Conservation (phyloP, 441 rosid species). For the Eutrema salsugineum region DNA sequence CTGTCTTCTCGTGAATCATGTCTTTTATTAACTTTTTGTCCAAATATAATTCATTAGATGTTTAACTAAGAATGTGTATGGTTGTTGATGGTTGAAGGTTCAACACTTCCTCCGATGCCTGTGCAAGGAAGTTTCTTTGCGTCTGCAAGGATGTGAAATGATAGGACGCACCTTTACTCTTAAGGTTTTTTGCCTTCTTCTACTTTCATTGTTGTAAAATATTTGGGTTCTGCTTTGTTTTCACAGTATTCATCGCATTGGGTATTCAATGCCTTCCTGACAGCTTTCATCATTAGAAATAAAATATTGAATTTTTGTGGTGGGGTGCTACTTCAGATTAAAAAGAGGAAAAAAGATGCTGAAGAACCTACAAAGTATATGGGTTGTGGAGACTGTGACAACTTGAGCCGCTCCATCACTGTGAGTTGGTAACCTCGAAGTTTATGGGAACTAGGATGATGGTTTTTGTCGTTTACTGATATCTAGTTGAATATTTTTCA, state of each 20-base stretch:
- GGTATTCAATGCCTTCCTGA: constrained; percentile 1
- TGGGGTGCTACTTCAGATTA: constrained; percentile 49
- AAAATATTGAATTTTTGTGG: background rate
- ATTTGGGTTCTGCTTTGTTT: background rate
- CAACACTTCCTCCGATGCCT: constrained; percentile 69
- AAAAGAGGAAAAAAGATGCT: constrained; percentile 78
- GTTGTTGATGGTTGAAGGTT: constrained; percentile 45
- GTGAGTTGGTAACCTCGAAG: constrained; percentile 36
- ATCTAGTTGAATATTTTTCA: background rate
- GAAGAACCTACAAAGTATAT: constrained; percentile 82
- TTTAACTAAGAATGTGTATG: constrained; percentile 1
- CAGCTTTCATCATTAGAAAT: background rate
- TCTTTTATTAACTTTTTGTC: background rate
- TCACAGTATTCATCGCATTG: background rate
- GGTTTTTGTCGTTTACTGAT: background rate
- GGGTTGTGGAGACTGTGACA: constrained; percentile 95
- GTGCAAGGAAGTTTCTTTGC: constrained; percentile 90
- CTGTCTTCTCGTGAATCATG: constrained; percentile 32
- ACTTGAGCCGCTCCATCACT: constrained; percentile 79
- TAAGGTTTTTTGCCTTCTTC: constrained; percentile 44
- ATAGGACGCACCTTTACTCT: constrained; percentile 87
- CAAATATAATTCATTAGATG: background rate
- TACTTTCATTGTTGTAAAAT: background rate
- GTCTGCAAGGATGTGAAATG: constrained; percentile 82
- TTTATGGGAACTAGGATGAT: background rate